Evolutionary conservation across 495 filamentous ascomycete genomes (phyloP).

Genomic region (Talaromyces liani): DNA sequence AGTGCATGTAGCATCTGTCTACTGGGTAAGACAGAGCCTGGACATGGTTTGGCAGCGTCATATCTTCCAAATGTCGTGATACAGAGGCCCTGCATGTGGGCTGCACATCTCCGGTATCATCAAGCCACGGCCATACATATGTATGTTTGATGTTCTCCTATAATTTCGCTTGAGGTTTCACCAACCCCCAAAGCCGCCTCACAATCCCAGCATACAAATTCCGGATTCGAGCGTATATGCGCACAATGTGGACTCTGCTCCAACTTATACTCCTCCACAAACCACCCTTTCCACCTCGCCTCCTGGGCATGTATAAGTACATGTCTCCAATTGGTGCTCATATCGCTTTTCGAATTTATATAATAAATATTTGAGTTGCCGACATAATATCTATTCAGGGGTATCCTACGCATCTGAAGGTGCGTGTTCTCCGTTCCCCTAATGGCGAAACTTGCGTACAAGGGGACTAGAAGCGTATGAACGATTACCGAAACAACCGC

Average conservation of each 20-base stretch:
- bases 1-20: not conserved
- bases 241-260: constrained; percentile 26
- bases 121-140: not conserved
- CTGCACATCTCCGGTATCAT: not conserved
- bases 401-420: constrained; percentile 17
- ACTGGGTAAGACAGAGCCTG: not conserved
- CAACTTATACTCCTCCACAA: constrained; percentile 19
- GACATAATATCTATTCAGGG: constrained; percentile 14
- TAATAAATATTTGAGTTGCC: constrained; percentile 16
- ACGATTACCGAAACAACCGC: constrained; percentile 11
- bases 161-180: constrained; percentile 4
- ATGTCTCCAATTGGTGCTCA: constrained; percentile 25
- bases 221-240: constrained; percentile 19
- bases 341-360: constrained; percentile 30
- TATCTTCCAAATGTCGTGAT: too few species aligned
- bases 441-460: constrained; percentile 14
- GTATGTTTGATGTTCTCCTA: not conserved
- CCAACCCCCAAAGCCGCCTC: constrained; percentile 14
- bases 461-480: constrained; percentile 18
- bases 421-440: constrained; percentile 19
- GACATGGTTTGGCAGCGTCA: not conserved
- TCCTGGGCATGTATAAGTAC: constrained; percentile 24
- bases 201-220: constrained; percentile 21
- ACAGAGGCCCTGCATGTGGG: not conserved
- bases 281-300: constrained; percentile 21